These are phyloP conservation scores for Carnegiea gigantea DNA, from an alignment of 179 eudicot species.

Conservation along the genomic window DNA sequence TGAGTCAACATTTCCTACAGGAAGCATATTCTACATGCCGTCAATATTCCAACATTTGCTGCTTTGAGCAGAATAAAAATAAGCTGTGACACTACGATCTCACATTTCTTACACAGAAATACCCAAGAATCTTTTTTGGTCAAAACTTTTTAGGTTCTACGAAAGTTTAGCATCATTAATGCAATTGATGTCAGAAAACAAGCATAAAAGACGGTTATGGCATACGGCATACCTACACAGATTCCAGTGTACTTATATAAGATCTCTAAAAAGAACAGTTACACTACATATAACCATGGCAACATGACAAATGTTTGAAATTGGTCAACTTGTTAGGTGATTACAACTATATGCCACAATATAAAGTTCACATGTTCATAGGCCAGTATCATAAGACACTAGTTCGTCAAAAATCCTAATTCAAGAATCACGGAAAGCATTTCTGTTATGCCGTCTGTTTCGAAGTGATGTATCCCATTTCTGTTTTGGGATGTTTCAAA, in stretches of 20 bases:
- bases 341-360: neutral
- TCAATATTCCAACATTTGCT: neutral
- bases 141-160: neutral
- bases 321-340: neutral
- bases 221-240: neutral
- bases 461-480: neutral
- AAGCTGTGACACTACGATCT: neutral
- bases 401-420: neutral
- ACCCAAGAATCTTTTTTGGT: conserved; percentile 3
- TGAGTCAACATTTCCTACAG: conserved; percentile 12
- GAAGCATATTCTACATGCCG: conserved; percentile 15
- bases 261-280: neutral
- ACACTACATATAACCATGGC: neutral
- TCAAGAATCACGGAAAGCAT: neutral
- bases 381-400: neutral
- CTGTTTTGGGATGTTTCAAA: neutral
- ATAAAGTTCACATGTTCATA: neutral
- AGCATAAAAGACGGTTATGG: neutral
- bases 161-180: neutral
- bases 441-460: neutral
- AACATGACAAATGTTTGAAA: neutral
- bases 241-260: too few species aligned
- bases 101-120: conserved; percentile 10
- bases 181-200: neutral
- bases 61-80: neutral